Base-by-base conservation (phyloP, 2,329 filamentous ascomycete species). In the Beauveria asiatica region DNA sequence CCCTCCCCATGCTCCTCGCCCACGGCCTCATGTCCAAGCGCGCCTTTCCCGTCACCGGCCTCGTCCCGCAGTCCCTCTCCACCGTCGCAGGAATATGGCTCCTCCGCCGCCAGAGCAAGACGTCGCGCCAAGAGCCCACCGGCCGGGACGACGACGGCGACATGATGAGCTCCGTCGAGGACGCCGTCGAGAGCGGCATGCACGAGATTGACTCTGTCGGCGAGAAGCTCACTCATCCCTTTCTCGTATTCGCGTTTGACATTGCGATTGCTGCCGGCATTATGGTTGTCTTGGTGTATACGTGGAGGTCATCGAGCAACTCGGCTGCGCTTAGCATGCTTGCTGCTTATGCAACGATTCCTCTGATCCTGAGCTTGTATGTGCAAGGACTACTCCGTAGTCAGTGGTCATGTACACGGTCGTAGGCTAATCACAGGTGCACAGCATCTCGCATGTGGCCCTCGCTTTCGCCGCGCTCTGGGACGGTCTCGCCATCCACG, bases 1-100 rank as follows among this genome's bases (percentile, higher is more conserved):
- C 73, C 7, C 72, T 77, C 49, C 70, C 73, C 3, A 70, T 77
- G 19, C 73, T 72, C 62, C 63, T 78, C 62, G 67, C 70, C 33
- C 73, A 89, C 71, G 86, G 86, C 0, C 88, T 87, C 62, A 70
- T 89, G 1, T 81, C 81, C 0, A 85, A 88, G 61, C 85, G 87
- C 66, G 77, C 82, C 21, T 41, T 75, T 41, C 75, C 75, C 16
- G 74, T 73, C 8, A 66, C 75, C 51, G 75, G 75, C 23, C 68
- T 78, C 30, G 62, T 74, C 16, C 76, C 75, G 7, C 70, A 75
- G 46, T 68, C 69, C 25, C 67, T 75, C 54, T 77, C 75, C 11
- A 70, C 72, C 16, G 65, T 63, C 42, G 62, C 64, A 16, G 64
- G 65, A 46, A 61, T 67, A 42, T 61, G 70, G 45, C 65, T 70